Evolutionary conservation across 306 rosid species (phyloP).

Genomic region (Calophaca sinica): DNA sequence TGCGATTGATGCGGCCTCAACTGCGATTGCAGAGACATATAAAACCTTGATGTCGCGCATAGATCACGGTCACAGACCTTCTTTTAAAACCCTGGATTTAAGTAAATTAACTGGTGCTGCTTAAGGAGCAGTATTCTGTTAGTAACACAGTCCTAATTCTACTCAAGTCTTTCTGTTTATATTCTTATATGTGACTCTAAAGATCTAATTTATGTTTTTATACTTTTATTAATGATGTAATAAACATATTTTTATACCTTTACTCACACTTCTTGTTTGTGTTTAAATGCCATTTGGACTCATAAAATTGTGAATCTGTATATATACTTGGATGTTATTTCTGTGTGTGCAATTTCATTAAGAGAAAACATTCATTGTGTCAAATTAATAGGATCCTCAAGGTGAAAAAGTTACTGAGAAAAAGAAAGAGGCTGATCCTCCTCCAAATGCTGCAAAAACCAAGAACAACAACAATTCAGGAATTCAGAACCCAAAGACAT

Average conservation of each 20-base stretch:
- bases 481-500: slow-evolving; percentile 59
- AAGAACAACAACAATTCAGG: slow-evolving; percentile 32
- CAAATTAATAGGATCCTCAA: slow-evolving; percentile 60
- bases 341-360: too few relatives aligned
- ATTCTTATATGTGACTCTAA: neutral
- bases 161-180: neutral
- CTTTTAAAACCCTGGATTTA: neutral
- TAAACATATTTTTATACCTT: neutral
- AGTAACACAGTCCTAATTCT: neutral
- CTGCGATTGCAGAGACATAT: too few relatives aligned
- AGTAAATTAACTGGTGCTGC: slow-evolving; percentile 4
- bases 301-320: neutral
- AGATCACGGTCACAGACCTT: too few relatives aligned
- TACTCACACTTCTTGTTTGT: too few relatives aligned
- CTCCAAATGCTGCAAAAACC: slow-evolving; percentile 52
- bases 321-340: neutral
- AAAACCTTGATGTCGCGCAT: too few relatives aligned
- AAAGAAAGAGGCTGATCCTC: slow-evolving; percentile 53
- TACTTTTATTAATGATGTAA: neutral
- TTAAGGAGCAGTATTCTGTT: neutral
- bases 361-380: slow-evolving; percentile 21
- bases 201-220: slow-evolving; percentile 8
- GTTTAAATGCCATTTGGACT: too few relatives aligned
- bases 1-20: too few relatives aligned
- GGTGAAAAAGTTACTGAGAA: slow-evolving; percentile 48